Evolutionary conservation across 352 stramenopile species (phyloP).

Genomic region (Pythium guiyangense): DNA sequence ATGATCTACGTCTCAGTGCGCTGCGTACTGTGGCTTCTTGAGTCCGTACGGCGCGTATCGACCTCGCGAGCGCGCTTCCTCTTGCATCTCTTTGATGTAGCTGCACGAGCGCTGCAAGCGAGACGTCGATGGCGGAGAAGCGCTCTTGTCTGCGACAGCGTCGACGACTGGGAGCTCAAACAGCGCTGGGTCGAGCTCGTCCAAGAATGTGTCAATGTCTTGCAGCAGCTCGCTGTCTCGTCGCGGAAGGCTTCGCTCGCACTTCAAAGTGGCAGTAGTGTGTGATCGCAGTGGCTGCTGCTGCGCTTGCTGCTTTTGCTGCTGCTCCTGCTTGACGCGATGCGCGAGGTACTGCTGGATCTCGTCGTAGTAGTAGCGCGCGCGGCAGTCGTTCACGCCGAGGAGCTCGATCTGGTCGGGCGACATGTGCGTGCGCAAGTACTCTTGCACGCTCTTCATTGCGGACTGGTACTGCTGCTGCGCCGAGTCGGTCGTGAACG

Average conservation of each 20-base stretch:
- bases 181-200: slow-evolving; percentile 49
- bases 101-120: slow-evolving; percentile 13
- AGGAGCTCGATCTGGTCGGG: slow-evolving; percentile 33
- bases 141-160: slow-evolving; percentile 1
- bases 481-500: slow-evolving; percentile 12
- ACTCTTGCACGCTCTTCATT: slow-evolving; percentile 51
- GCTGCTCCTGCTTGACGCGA: slow-evolving; percentile 17
- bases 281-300: neutral
- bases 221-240: slow-evolving; percentile 26
- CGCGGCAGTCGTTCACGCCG: slow-evolving; percentile 45
- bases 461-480: slow-evolving; percentile 34
- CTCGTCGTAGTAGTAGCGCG: slow-evolving; percentile 47
- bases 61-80: slow-evolving; percentile 7
- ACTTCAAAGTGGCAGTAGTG: neutral
- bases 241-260: neutral
- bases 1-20: neutral
- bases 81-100: slow-evolving; percentile 19
- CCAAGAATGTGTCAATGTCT: slow-evolving; percentile 24
- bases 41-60: neutral
- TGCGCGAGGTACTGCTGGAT: slow-evolving; percentile 52
- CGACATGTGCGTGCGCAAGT: slow-evolving; percentile 32
- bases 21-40: slow-evolving; percentile 1
- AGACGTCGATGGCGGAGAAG: neutral
- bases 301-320: slow-evolving; percentile 2
- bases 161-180: slow-evolving; percentile 18